Percentiles rank a stretch among this genome's conserved stretches.
These are phyloP conservation scores for Mallotus nudiflorus DNA, from an alignment of 345 rosid genomes.

Conservation along the genomic window DNA sequence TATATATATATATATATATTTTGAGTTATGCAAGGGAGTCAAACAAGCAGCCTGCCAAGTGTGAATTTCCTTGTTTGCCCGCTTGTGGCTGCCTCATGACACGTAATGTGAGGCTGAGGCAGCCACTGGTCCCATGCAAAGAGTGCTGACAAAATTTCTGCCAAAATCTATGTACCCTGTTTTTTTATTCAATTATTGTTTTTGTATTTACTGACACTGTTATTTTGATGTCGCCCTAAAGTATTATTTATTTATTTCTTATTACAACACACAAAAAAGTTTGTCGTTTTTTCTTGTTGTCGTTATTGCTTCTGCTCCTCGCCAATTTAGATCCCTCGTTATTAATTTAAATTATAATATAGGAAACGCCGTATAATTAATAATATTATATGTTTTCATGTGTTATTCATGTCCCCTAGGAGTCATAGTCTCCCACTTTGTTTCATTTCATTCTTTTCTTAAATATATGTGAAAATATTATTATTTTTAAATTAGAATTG, in stretches of 20 bases:
- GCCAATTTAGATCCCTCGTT: neutral
- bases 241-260: neutral
- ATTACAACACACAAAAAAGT: too few relatives aligned
- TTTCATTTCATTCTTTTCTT: neutral
- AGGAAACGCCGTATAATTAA: too few relatives aligned
- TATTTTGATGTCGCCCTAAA: too few relatives aligned
- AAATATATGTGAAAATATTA: neutral
- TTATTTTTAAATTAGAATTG: too few relatives aligned
- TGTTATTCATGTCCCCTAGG: neutral
- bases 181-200: neutral
- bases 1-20: too few relatives aligned
- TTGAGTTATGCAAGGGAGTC: too few relatives aligned
- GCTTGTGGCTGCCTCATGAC: slow-evolving; percentile 11
- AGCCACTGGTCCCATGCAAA: neutral
- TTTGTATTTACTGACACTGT: neutral
- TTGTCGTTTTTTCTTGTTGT: neutral
- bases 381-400: neutral
- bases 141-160: slow-evolving; percentile 4
- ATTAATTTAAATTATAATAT: neutral
- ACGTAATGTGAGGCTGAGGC: neutral
- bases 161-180: neutral
- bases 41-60: neutral
- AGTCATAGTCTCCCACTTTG: neutral
- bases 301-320: neutral
- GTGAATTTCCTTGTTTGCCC: too few relatives aligned